Evolutionary conservation across 2,329 filamentous ascomycete species (phyloP), one percentile per base, ranked within the genome.

Genomic region (Phialophora verrucosa): DNA sequence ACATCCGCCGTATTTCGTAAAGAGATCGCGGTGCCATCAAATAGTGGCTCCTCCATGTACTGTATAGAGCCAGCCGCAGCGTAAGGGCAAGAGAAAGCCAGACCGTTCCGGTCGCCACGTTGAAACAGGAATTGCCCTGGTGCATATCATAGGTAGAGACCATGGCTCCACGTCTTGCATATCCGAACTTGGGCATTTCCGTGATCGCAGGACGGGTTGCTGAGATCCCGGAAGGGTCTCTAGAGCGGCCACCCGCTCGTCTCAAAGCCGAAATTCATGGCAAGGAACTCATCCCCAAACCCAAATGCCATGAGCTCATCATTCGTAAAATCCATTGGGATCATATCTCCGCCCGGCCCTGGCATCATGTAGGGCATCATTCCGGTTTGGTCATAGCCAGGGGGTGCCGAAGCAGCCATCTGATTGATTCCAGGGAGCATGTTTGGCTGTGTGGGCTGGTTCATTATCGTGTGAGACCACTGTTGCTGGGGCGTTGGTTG

Each of bases 291-390:
- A 58, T 73, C 71, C 10, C 70, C 70, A 58, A 73, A 73, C 14
- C 71, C 71, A 54, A 66, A 72, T 32, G 71, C 71, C 69, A 73
- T 72, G n/a, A 73, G 66, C 35, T 73, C 71, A 31, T 72, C 70
- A 38, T 64, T 68, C 7, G 70, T 72, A 25, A 72, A 71, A 31
- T 71, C 70, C 69, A 70, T 68, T 6, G 66, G 64, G 5, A 64
- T 62, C 62, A 72, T 59, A 32, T 69, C 69, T 20, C 59, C 59
- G 20, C 59, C 47, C 25, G 67, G 69, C 10, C 62, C 64, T 12
- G 58, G 55, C 53, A 71, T 66, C 25, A 69, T 66, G 55, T 72
- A 72, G 1, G 67, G 67, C 67, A 72, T 71, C 70, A 72, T 72
- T 12, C 29, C 44, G 5, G 59, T n/a, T 27, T 61, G 44, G 25